Evolutionary conservation across 1,284 basidiomycete species (phyloP).

Genomic region (Irpex sp.): DNA sequence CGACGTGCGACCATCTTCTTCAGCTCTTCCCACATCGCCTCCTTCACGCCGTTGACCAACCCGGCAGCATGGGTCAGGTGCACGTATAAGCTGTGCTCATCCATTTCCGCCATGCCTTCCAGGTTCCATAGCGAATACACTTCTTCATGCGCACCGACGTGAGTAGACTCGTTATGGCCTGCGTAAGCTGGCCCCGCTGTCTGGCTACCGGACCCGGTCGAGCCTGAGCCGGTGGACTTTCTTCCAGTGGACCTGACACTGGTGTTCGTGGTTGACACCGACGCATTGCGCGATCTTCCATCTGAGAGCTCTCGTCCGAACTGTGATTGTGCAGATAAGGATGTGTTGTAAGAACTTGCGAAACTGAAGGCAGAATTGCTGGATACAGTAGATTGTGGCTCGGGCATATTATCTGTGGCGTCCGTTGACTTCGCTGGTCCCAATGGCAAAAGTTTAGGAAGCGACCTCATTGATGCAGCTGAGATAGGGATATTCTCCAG

Average conservation of each 20-base stretch:
- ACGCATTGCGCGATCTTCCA: neutral
- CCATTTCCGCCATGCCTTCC: constrained; percentile 44
- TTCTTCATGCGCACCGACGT: constrained; percentile 27
- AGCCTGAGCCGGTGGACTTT: neutral
- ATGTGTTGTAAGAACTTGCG: neutral
- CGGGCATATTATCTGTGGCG: neutral
- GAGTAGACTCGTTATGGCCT: constrained; percentile 32
- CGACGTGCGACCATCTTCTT: constrained; percentile 54
- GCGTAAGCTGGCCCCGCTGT: constrained; percentile 8
- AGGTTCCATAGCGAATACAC: constrained; percentile 18
- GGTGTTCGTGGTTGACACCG: neutral
- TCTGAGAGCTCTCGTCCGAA: neutral
- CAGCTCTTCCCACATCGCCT: constrained; percentile 80
- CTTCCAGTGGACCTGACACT: neutral
- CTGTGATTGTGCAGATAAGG: neutral
- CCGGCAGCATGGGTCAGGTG: constrained; percentile 65
- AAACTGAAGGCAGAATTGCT: neutral
- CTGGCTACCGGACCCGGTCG: neutral
- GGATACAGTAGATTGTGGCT: neutral
- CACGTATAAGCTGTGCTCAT: constrained; percentile 64
- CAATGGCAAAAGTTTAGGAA: neutral
- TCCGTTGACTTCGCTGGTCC: neutral
- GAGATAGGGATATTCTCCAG: neutral
- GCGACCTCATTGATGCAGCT: neutral
- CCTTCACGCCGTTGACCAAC: constrained; percentile 63